Percentiles rank a stretch among this genome's conserved stretches.
phyloP scores from a whole-genome alignment of 1,139 yeast genomes.

The Sugiyamaella paludigena region DNA sequence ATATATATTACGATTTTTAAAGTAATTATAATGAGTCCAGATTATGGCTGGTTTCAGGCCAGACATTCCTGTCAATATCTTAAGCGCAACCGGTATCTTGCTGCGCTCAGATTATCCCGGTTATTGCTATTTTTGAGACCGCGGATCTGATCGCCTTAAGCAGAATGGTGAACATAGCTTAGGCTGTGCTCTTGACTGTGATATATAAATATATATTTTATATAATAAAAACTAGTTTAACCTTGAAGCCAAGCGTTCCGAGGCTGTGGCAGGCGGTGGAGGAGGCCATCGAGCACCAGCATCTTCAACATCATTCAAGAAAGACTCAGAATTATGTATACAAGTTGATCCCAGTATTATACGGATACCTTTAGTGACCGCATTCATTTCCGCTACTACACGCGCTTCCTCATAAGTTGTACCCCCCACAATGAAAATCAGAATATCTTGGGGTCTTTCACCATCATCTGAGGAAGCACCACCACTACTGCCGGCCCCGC shows the following conservation, averaged over 20 bases:
- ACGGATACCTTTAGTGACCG: slow-evolving; percentile 50
- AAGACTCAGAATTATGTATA: slow-evolving; percentile 57
- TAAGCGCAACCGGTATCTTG: no score
- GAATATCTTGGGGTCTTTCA: slow-evolving; percentile 63
- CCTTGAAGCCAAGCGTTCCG: slow-evolving; percentile 22
- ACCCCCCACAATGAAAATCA: slow-evolving; percentile 86
- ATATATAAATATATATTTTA: not conserved
- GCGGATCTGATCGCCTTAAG: no score
- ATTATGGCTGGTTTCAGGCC: no score
- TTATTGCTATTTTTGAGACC: no score
- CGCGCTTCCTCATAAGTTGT: slow-evolving; percentile 90
- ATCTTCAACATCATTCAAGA: slow-evolving; percentile 43
- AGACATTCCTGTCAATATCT: no score
- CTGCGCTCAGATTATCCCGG: no score
- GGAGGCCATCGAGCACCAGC: slow-evolving; percentile 31
- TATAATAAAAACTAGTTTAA: slow-evolving; percentile 1
- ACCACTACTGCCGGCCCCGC: slow-evolving; percentile 17
- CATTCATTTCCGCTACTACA: slow-evolving; percentile 68
- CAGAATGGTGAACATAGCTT: no score
- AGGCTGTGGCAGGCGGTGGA: slow-evolving; percentile 17
- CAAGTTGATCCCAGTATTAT: slow-evolving; percentile 77
- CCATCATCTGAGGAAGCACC: slow-evolving; percentile 34
- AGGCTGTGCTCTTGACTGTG: no score
- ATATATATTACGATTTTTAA: no score
- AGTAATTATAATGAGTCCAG: no score